Conservation (phyloP, 306 rosid genomes). For the Albizia julibrissin region DNA sequence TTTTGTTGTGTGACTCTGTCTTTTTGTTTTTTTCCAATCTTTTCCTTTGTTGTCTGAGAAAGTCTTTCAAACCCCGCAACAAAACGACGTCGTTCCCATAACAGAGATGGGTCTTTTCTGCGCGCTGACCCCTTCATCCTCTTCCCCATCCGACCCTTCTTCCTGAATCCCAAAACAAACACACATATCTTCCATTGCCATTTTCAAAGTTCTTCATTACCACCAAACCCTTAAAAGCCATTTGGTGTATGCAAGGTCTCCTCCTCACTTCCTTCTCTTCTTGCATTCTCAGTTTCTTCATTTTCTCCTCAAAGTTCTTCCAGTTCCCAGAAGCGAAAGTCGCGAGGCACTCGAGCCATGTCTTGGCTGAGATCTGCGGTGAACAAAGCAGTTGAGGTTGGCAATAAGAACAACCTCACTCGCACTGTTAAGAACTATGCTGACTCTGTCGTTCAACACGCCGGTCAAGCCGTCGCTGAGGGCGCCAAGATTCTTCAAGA, state of each 20-base stretch:
- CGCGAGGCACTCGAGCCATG: slow-evolving; percentile 21
- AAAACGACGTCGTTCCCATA: neutral
- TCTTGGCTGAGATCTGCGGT: slow-evolving; percentile 96
- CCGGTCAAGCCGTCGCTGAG: slow-evolving; percentile 95
- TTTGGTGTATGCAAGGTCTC: neutral
- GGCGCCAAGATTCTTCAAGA: slow-evolving; percentile 94
- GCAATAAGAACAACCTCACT: slow-evolving; percentile 91
- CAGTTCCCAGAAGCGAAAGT: neutral
- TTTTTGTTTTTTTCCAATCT: too few species aligned
- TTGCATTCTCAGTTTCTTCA: neutral
- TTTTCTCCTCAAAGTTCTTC: neutral
- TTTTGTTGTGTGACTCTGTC: too few species aligned
- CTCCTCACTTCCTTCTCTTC: neutral
- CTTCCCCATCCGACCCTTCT: neutral
- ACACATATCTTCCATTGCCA: neutral
- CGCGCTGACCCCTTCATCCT: neutral
- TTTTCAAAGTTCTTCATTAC: neutral
- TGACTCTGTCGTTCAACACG: slow-evolving; percentile 95
- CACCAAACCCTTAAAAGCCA: neutral
- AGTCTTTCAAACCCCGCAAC: neutral
- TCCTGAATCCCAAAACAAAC: neutral
- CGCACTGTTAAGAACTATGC: slow-evolving; percentile 95
- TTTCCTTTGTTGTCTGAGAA: too few species aligned
- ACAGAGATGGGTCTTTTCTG: neutral
- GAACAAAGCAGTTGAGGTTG: slow-evolving; percentile 92